Evolutionary conservation across 2,329 filamentous ascomycete genomes (phyloP), one percentile per base, ranked within the genome.

Genomic region (Myriosclerotinia curreyana): DNA sequence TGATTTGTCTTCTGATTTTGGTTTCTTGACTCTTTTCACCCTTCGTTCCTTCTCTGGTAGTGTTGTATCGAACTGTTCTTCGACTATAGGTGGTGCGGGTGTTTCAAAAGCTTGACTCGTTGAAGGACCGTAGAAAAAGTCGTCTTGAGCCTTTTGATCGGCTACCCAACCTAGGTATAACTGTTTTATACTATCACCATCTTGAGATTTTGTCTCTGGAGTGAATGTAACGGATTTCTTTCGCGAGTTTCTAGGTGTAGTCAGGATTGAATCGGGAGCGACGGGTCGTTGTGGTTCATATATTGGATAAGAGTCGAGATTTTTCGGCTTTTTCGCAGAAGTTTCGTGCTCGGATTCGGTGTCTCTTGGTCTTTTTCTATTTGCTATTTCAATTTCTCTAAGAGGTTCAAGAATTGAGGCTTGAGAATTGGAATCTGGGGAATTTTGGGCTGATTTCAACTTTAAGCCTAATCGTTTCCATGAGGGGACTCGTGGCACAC

Each of bases 171-270:
- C 75, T 66, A 80, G 79, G 75, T 82, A 83, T 46, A 82, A 74
- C 55, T 79, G 76, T 65, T 81, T 79, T 56, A 79, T 79, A 63
- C 79, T 83, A 66, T 81, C 79, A 25, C 82, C 83, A 73, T 88
- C 84, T 53, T 80, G 75, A 8, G 74, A 76, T 72, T 89, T 88
- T 3, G 85, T 86, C 59, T 87, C 86, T 9, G 83, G 79, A 1
- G 86, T 83, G 72, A 90, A 89, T 1, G 84, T 82, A 11, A 90
- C 86, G 5, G 83, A 85, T 73, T 88, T 88, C 67, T 77, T 77
- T 48, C 72, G 72, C 61, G 65, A 67, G 36, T 71, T 61, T 28
- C 66, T 65, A 15, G 72, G 71, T 25, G 55, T 59, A 46, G 71
- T 73, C 36, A 31, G 28, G 28, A 65, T 64, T 70, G 73, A 68